phyloP scores from a whole-genome alignment of 768 basidiomycete genomes.

The Tulasnella sp. region DNA sequence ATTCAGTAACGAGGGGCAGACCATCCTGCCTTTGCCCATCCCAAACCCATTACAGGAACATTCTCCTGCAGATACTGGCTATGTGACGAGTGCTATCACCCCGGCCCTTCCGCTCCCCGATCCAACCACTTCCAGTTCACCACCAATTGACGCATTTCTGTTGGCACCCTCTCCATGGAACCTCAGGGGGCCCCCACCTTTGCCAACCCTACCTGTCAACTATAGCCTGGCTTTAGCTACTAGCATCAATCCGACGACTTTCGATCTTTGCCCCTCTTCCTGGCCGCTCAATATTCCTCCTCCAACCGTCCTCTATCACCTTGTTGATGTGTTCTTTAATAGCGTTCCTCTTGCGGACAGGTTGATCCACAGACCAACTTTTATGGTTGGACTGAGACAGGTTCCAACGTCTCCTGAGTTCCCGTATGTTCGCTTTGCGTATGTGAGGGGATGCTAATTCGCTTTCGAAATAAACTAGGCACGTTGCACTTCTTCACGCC shows the following conservation, averaged over 20 bases:
- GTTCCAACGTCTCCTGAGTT: slow-evolving; percentile 30
- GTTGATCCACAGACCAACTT: slow-evolving; percentile 67
- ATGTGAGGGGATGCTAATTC: not conserved
- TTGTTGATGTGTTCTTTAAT: slow-evolving; percentile 81
- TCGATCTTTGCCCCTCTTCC: slow-evolving; percentile 38
- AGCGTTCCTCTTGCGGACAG: slow-evolving; percentile 74
- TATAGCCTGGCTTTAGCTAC: not conserved
- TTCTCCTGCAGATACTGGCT: not conserved
- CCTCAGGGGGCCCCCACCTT: not conserved
- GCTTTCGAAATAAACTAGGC: not conserved
- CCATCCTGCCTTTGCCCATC: not conserved
- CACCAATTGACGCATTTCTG: not conserved
- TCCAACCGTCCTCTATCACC: slow-evolving; percentile 62
- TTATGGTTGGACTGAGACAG: slow-evolving; percentile 47
- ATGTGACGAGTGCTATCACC: not conserved
- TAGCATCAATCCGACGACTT: not conserved
- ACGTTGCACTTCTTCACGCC: slow-evolving; percentile 30
- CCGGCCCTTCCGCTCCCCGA: not conserved
- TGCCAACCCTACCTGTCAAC: not conserved
- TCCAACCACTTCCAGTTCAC: not conserved
- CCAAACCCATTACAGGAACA: not conserved
- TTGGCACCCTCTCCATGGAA: not conserved
- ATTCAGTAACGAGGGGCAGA: not conserved
- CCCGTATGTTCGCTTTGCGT: not conserved
- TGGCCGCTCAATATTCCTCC: slow-evolving; percentile 69